Evolutionary conservation across 2,329 filamentous ascomycete species (phyloP).

Genomic region (Sporothrix schenckii): DNA sequence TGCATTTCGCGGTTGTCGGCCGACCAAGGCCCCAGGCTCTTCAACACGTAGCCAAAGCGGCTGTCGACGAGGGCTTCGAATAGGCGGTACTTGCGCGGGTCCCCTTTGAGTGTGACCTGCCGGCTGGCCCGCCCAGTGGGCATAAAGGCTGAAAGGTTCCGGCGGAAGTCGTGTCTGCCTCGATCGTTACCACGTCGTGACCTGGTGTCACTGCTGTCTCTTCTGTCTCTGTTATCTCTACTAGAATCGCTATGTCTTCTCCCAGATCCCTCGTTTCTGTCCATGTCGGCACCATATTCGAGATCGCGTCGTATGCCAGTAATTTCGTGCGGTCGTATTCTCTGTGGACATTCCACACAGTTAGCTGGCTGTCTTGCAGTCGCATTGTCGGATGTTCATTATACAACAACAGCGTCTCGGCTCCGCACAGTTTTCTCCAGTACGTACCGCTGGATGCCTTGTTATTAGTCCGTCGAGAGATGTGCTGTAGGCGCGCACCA

Average conservation of each 20-base stretch:
- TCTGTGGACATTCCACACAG: background rate
- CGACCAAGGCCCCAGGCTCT: conserved; percentile 39
- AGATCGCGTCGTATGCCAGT: conserved; percentile 7
- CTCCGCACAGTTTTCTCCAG: background rate
- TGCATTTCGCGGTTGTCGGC: conserved; percentile 40
- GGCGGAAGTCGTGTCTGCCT: background rate
- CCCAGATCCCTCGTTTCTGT: background rate
- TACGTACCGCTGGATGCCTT: background rate
- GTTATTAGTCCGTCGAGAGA: background rate
- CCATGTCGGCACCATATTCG: background rate
- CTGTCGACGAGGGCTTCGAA: conserved; percentile 40
- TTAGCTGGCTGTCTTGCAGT: background rate
- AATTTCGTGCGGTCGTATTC: background rate
- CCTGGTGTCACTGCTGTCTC: background rate
- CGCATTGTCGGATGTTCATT: too few relatives aligned
- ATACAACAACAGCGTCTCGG: too few relatives aligned
- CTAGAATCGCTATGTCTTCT: background rate
- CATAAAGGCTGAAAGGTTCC: background rate
- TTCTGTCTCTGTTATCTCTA: too few relatives aligned
- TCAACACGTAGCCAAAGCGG: conserved; percentile 46
- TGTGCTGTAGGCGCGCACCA: conserved; percentile 30
- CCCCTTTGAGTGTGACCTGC: background rate
- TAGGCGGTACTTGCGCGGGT: conserved; percentile 37
- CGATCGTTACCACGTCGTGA: background rate
- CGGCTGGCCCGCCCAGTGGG: background rate